Evolutionary conservation across 2,329 filamentous ascomycete genomes (phyloP), one percentile per base, ranked within the genome.

Genomic region (Penicillium sclerotiorum): DNA sequence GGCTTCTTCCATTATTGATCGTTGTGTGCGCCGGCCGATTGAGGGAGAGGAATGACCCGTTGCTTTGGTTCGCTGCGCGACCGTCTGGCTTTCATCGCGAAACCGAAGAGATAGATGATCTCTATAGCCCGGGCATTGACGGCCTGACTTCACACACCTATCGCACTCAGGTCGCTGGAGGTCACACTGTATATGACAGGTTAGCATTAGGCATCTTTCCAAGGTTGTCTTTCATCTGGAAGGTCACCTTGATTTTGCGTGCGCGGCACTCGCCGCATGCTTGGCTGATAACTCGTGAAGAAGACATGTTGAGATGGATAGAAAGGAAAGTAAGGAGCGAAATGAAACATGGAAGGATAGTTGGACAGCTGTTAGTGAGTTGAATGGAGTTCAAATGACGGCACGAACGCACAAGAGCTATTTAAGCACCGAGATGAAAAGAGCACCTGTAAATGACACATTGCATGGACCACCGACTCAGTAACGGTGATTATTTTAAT

Each of bases 221-320:
- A 28, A 7, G 12, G 25, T 28, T n/a, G n/a, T n/a, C n/a, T n/a
- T n/a, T n/a, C n/a, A n/a, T n/a, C n/a, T n/a, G 30, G 12, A 22
- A 7, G 15, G 23, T 13, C 4, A 47, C 44, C 44, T 40, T 47
- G 23, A 47, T 47, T 33, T 47, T 47, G 8, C 44, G 35, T 22
- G 35, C 25, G 9, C 44, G 44, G 25, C 44, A 47, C 23, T 47
- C 44, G n/a, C 44, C 44, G 25, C 44, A 47, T 23, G 35, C 44
- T 12, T 32, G 44, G 15, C 44, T 47, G 17, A 40, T 33, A 4
- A 40, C 44, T 20, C 27, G 39, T 7, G 44, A 33, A 15, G 43
- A 11, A 32, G 44, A 39, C 44, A 47, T 47, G 17, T 13, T 17
- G 28, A n/a, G 15, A 7, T 33, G 30, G 15, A 33, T 8, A 3